These are phyloP conservation scores for Pseudocercospora musae DNA, from an alignment of 2,329 filamentous ascomycete genomes.

Conservation along the genomic window DNA sequence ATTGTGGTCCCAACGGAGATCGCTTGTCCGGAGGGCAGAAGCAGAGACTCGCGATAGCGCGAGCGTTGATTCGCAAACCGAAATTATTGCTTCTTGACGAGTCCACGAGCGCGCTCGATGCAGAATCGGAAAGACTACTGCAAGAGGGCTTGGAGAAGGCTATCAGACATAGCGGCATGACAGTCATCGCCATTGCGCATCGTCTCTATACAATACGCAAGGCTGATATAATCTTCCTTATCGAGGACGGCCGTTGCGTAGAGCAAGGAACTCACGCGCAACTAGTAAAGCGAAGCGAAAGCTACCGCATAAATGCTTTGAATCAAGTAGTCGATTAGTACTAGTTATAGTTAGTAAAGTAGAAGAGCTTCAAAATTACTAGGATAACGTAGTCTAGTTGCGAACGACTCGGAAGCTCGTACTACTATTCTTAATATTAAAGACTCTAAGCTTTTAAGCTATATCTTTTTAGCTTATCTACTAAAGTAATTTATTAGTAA, in stretches of 20 bases:
- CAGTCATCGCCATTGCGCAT: conserved; percentile 46
- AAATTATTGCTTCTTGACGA: conserved; percentile 42
- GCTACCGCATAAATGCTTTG: conserved; percentile 15
- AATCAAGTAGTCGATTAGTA: conserved; percentile 13
- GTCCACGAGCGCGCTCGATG: conserved; percentile 42
- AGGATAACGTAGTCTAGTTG: too few relatives aligned
- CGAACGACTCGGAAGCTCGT: too few relatives aligned
- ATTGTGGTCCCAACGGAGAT: conserved; percentile 39
- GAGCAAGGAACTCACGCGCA: conserved; percentile 50
- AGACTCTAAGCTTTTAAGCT: too few relatives aligned
- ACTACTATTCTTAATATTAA: too few relatives aligned
- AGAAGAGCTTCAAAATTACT: too few relatives aligned
- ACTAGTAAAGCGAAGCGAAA: background rate
- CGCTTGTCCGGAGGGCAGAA: conserved; percentile 42
- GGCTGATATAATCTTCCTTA: conserved; percentile 43
- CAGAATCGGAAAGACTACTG: conserved; percentile 40
- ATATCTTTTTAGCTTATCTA: too few relatives aligned
- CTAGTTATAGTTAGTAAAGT: too few relatives aligned
- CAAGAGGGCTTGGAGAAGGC: conserved; percentile 38
- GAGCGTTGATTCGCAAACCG: conserved; percentile 41
- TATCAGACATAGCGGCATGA: conserved; percentile 25
- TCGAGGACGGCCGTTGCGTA: conserved; percentile 49
- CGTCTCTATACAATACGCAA: conserved; percentile 40
- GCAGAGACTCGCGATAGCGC: conserved; percentile 42
- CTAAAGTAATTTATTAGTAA: too few relatives aligned